Evolutionary conservation across 2,329 filamentous ascomycete species (phyloP).

Genomic region (Cytospora mali): DNA sequence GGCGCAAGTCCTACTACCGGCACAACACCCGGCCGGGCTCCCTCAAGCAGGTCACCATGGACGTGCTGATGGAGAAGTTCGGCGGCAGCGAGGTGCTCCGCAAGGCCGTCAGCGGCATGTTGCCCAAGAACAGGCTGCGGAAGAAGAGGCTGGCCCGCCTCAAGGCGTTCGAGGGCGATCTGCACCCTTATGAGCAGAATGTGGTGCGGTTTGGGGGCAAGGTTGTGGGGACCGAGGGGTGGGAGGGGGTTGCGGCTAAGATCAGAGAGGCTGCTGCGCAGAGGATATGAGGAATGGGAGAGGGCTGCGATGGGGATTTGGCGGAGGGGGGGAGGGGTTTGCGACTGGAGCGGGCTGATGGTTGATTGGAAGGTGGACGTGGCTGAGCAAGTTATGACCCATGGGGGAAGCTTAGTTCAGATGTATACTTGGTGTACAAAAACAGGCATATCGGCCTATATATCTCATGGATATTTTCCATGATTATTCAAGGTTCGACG

Average conservation of each 20-base stretch:
- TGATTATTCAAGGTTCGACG: neutral
- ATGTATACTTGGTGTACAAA: slow-evolving; percentile 8
- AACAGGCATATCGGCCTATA: neutral
- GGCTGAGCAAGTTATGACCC: neutral
- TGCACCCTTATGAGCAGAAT: slow-evolving; percentile 91
- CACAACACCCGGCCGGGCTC: slow-evolving; percentile 90
- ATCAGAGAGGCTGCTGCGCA: slow-evolving; percentile 53
- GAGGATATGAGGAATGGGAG: slow-evolving; percentile 46
- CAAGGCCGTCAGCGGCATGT: slow-evolving; percentile 93
- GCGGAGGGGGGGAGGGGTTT: neutral
- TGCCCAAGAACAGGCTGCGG: slow-evolving; percentile 92
- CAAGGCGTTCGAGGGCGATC: slow-evolving; percentile 93
- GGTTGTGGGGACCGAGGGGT: slow-evolving; percentile 55
- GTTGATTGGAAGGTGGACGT: neutral
- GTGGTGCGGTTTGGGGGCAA: slow-evolving; percentile 72
- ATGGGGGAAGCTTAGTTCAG: neutral
- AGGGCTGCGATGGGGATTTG: neutral
- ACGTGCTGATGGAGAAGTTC: slow-evolving; percentile 89
- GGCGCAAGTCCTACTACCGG: slow-evolving; percentile 93
- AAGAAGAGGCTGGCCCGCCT: slow-evolving; percentile 85
- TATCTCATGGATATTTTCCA: neutral
- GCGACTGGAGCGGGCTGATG: neutral
- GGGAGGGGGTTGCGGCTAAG: slow-evolving; percentile 54
- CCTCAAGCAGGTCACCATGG: slow-evolving; percentile 89
- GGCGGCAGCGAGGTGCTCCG: slow-evolving; percentile 89